phyloP scores from a whole-genome alignment of 2,329 filamentous ascomycete genomes.

The Fusarium pseudoanthophilum region DNA sequence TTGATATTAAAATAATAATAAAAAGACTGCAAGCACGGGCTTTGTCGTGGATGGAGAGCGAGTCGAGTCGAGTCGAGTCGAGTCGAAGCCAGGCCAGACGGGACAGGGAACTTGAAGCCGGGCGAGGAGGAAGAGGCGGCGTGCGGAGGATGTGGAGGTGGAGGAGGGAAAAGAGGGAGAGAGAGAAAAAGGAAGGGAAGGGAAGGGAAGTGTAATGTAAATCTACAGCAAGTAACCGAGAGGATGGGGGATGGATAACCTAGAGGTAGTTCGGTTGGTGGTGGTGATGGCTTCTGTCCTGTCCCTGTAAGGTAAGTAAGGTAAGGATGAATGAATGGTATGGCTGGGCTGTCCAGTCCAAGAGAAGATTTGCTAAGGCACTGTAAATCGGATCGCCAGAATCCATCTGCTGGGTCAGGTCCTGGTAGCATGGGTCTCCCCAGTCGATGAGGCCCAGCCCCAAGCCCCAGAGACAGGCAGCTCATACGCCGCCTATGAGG shows the following conservation, averaged over 20 bases:
- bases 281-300: slow-evolving; percentile 47
- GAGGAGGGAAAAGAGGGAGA: slow-evolving; percentile 28
- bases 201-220: slow-evolving; percentile 6
- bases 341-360: not conserved
- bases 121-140: slow-evolving; percentile 36
- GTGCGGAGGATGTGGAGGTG: slow-evolving; percentile 23
- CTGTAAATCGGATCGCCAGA: slow-evolving; percentile 11
- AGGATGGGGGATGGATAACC: slow-evolving; percentile 28
- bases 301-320: not conserved
- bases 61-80: slow-evolving; percentile 5
- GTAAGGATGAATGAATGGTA: not conserved
- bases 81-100: slow-evolving; percentile 30
- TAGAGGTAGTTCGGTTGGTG: slow-evolving; percentile 36
- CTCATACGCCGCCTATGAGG: not conserved
- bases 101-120: slow-evolving; percentile 30
- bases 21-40: slow-evolving; percentile 32
- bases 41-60: slow-evolving; percentile 29
- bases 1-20: too few species aligned
- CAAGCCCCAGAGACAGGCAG: slow-evolving; percentile 25
- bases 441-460: slow-evolving; percentile 41
- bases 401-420: not conserved
- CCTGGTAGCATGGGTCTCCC: slow-evolving; percentile 38
- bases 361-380: slow-evolving; percentile 48
- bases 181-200: slow-evolving; percentile 1
- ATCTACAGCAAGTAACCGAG: slow-evolving; percentile 12